Base-by-base conservation (phyloP, 257 asterid genomes). In the Rehmannia glutinosa region DNA sequence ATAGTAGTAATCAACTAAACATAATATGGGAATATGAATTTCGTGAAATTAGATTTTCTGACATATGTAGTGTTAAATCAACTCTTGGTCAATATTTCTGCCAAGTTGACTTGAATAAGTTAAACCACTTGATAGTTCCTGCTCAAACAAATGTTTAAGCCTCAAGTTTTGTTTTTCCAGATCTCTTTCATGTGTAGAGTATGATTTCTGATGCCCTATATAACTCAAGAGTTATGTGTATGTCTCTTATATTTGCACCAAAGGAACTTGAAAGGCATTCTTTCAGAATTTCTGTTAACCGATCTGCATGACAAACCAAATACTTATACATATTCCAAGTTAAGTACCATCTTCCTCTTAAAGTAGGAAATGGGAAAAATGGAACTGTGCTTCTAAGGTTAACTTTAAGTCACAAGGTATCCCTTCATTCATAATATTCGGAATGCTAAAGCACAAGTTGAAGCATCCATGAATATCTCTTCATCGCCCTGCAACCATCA, bases 371-470 rank as follows among this genome's bases (percentile, higher is more conserved):
- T 32, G 38, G 7, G 33, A 67, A 43, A 23, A 21, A 55, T 1
- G 1, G 16, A 4, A 24, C 23, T 59, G 5, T 13, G 15, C 33
- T 47, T 66, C 16, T 24, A 38, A 75, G 8, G 63, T 35, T 30
- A 49, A 88, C 98, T 95, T 77, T 95, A 80, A 65, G 92, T 73
- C 62, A 89, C 78, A 38, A 73, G 68, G 70, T 87, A 92, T 57
- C 97, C 98, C 73, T 84, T 80, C 81, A 58, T 75, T 69, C 97
- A 79, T 81, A 92, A 53, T 56, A 78, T 42, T 32, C 81, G 82
- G 74, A 92, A 92, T 65, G 98, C 95, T 66, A 87, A 55, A 24
- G 92, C 86, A 85, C 96, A 89, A 59, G 95, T 82, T 8, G 92
- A 72, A 68, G 81, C 82, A 47, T 84, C 91, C 80, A 74, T 66